phyloP scores from a whole-genome alignment of 2,329 filamentous ascomycete genomes.

The Fusarium tricinctum region DNA sequence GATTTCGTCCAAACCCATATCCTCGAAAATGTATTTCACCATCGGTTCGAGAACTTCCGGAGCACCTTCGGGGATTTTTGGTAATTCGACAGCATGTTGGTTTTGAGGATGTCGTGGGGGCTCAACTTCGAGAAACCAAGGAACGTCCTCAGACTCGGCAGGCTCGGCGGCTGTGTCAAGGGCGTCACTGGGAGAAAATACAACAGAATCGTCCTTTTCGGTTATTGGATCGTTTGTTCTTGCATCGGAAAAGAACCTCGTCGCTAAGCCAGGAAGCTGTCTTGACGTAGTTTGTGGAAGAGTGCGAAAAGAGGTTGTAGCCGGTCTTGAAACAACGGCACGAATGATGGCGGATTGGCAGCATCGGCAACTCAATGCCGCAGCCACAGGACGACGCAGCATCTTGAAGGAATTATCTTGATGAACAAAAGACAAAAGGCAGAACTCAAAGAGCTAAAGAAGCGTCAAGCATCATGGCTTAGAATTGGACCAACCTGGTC shows the following conservation, averaged over 20 bases:
- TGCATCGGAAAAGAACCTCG: slow-evolving; percentile 46
- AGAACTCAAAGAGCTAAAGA: slow-evolving; percentile 8
- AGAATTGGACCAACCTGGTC: slow-evolving; percentile 14
- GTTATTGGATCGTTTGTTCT: slow-evolving; percentile 19
- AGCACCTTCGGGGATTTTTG: slow-evolving; percentile 73
- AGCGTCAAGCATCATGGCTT: slow-evolving; percentile 21
- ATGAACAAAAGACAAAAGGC: slow-evolving; percentile 9
- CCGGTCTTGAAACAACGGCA: slow-evolving; percentile 47
- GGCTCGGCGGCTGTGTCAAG: slow-evolving; percentile 52
- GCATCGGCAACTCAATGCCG: slow-evolving; percentile 51
- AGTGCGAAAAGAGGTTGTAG: slow-evolving; percentile 42
- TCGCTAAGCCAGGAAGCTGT: slow-evolving; percentile 36
- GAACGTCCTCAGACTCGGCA: slow-evolving; percentile 57
- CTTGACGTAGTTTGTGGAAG: slow-evolving; percentile 42
- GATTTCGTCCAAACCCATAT: slow-evolving; percentile 88
- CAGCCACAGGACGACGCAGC: slow-evolving; percentile 51
- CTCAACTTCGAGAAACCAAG: slow-evolving; percentile 90
- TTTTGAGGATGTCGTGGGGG: slow-evolving; percentile 66
- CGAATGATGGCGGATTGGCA: slow-evolving; percentile 52
- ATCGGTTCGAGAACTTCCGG: slow-evolving; percentile 80
- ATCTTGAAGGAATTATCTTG: slow-evolving; percentile 35
- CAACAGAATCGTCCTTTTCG: slow-evolving; percentile 29
- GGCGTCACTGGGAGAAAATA: slow-evolving; percentile 35
- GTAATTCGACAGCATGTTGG: slow-evolving; percentile 63
- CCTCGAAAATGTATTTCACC: slow-evolving; percentile 82